Conservation (phyloP, 305 asterid species). For the Plantago rigida region DNA sequence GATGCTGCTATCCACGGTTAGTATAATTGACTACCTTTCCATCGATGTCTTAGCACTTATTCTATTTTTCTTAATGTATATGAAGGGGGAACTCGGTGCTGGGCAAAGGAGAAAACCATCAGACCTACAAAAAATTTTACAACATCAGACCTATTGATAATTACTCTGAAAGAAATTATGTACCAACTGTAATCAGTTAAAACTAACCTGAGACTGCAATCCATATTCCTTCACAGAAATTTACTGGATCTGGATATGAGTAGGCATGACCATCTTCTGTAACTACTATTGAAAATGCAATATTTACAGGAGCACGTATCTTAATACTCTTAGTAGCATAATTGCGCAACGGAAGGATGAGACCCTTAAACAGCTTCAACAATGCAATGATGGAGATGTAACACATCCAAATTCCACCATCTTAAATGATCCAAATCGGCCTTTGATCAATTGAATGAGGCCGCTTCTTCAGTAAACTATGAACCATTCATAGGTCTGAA, state of each 20-base stretch:
- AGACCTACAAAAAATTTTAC: not conserved
- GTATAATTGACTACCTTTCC: not conserved
- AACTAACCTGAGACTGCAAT: not conserved
- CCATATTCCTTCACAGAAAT: not conserved
- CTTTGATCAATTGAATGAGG: conserved; percentile 22
- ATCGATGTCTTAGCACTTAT: not conserved
- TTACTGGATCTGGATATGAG: conserved; percentile 22
- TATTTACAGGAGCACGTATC: conserved; percentile 18
- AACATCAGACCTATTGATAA: not conserved
- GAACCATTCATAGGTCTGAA: not conserved
- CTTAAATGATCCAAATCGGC: conserved; percentile 15
- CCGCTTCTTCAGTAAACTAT: conserved; percentile 2
- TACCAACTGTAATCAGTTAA: not conserved
- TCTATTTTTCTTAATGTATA: conserved; percentile 1
- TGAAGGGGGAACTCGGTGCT: conserved; percentile 1
- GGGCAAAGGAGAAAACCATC: not conserved
- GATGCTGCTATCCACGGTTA: conserved; percentile 5
- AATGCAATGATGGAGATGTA: conserved; percentile 10
- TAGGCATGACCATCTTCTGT: conserved; percentile 16
- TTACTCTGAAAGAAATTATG: not conserved
- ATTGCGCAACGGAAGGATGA: not conserved
- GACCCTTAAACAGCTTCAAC: not conserved
- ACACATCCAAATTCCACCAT: conserved; percentile 21
- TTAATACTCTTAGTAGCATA: conserved; percentile 10
- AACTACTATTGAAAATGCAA: conserved; percentile 2